Evolutionary conservation across 192 early-diverging fungal species (phyloP).

Genomic region (Chytriomyces sp.): DNA sequence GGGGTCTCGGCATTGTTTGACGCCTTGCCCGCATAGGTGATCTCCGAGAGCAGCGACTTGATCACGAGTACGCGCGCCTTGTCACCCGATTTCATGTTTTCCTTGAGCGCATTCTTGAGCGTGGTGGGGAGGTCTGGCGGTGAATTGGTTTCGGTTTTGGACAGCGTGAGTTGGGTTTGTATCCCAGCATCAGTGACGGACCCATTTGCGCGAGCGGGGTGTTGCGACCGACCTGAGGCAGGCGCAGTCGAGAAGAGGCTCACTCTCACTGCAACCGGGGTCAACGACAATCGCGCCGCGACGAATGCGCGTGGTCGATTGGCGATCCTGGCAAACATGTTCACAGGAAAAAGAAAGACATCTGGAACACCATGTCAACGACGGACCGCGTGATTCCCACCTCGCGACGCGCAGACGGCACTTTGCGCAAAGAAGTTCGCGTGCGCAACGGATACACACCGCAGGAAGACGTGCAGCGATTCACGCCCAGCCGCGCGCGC

Average conservation of each 20-base stretch:
- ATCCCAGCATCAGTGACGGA: neutral
- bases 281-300: neutral
- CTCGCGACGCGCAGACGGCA: neutral
- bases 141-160: too few species aligned
- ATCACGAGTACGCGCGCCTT: constrained; percentile 63
- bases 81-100: constrained; percentile 75
- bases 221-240: neutral
- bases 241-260: too few species aligned
- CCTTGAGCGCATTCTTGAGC: constrained; percentile 80
- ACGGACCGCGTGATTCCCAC: neutral
- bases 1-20: constrained; percentile 23
- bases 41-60: constrained; percentile 78
- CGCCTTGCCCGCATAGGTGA: constrained; percentile 77
- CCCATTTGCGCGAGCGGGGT: neutral
- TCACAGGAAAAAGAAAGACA: neutral
- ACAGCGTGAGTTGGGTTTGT: neutral
- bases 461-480: neutral
- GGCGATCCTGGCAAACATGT: neutral
- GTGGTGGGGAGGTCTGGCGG: neutral
- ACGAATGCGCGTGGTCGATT: neutral
- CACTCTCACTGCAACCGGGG: too few species aligned
- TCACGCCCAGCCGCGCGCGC: neutral
- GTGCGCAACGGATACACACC: neutral
- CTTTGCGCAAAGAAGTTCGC: neutral
- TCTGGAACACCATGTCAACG: neutral